These are phyloP conservation scores for Cardamine resedifolia DNA, from an alignment of 345 rosid genomes.

Conservation along the genomic window DNA sequence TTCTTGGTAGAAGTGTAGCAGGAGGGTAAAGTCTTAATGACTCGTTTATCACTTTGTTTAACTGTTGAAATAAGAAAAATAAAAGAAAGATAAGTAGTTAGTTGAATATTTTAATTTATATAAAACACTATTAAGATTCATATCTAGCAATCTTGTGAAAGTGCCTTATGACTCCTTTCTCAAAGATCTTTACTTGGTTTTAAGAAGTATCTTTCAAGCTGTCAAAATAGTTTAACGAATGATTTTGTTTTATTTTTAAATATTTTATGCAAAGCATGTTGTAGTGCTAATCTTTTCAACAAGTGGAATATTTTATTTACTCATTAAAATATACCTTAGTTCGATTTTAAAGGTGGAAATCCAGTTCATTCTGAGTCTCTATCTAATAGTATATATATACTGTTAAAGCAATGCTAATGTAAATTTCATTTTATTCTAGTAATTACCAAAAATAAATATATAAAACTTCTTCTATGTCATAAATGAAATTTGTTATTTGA, in stretches of 20 bases:
- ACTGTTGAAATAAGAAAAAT: slow-evolving; percentile 40
- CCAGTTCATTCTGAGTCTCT: slow-evolving; percentile 13
- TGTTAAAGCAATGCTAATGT: slow-evolving; percentile 1
- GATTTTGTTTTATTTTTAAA: neutral
- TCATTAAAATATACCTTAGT: slow-evolving; percentile 11
- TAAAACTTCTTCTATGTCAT: neutral
- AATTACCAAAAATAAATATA: neutral
- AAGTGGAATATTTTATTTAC: slow-evolving; percentile 33
- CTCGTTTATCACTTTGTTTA: slow-evolving; percentile 85
- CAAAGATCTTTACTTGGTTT: slow-evolving; percentile 30
- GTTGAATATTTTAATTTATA: slow-evolving; percentile 32
- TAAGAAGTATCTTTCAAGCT: slow-evolving; percentile 37
- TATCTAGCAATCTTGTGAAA: slow-evolving; percentile 31
- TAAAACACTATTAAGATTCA: slow-evolving; percentile 18
- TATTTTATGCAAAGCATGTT: slow-evolving; percentile 30
- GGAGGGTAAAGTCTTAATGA: slow-evolving; percentile 92
- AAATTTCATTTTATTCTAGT: neutral
- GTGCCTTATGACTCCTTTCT: slow-evolving; percentile 37
- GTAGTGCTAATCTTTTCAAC: slow-evolving; percentile 36
- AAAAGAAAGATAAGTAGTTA: slow-evolving; percentile 27
- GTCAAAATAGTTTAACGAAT: slow-evolving; percentile 31
- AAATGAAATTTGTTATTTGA: neutral
- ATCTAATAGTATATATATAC: slow-evolving; percentile 8
- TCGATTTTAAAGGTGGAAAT: slow-evolving; percentile 26
- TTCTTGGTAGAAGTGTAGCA: slow-evolving; percentile 79